phyloP scores from a whole-genome alignment of 352 stramenopile species.

The Phytopythium montanum region DNA sequence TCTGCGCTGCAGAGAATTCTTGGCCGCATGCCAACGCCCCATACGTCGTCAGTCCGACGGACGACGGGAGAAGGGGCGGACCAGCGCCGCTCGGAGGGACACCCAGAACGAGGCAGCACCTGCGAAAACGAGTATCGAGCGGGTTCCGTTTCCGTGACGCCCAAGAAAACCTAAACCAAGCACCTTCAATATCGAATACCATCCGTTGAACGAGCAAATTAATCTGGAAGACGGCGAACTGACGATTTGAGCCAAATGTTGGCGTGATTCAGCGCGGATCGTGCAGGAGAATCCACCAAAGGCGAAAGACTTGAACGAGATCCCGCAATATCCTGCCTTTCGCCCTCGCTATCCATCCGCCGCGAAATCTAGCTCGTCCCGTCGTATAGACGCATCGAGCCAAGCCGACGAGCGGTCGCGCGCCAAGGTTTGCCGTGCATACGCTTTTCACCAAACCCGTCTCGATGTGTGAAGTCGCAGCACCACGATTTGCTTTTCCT shows the following conservation, averaged over 20 bases:
- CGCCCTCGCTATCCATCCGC: neutral
- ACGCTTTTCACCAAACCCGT: too few relatives aligned
- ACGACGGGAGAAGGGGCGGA: neutral
- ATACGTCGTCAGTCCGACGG: neutral
- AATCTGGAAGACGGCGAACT: neutral
- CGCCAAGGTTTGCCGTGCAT: too few relatives aligned
- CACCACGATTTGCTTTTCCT: neutral
- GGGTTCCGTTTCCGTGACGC: neutral
- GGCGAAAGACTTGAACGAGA: too few relatives aligned
- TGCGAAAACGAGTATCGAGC: neutral
- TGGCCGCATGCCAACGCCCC: too few relatives aligned
- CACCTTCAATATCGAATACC: neutral
- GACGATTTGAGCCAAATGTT: neutral
- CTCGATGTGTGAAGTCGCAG: too few relatives aligned
- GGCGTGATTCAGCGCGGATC: neutral
- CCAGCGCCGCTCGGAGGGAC: neutral
- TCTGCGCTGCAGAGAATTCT: too few relatives aligned
- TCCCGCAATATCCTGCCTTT: neutral
- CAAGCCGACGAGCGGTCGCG: neutral
- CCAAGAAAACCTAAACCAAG: too few relatives aligned
- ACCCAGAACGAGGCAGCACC: neutral
- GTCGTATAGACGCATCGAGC: neutral
- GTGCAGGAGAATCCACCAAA: neutral
- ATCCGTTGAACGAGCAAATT: neutral
- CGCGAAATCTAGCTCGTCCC: too few relatives aligned